Evolutionary conservation across 108 stramenopile species (phyloP).

Genomic region (Schizochytrium sp.): DNA sequence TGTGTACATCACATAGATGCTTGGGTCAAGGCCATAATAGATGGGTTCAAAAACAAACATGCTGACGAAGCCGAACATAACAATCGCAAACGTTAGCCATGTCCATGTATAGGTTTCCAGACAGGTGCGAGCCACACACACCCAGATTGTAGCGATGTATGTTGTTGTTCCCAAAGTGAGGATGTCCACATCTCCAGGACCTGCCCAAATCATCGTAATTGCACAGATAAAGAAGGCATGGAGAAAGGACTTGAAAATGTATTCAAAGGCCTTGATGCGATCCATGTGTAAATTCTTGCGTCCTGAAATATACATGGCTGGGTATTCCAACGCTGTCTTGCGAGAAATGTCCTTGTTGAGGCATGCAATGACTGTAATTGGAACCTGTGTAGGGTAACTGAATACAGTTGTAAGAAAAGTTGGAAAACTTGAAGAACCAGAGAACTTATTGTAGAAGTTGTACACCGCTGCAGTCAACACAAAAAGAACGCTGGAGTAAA

Average conservation of each 20-base stretch:
- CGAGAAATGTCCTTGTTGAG: constrained; percentile 75
- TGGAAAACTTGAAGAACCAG: constrained; percentile 67
- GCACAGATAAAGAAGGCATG: constrained; percentile 26
- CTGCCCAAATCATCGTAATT: constrained; percentile 23
- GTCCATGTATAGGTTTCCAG: constrained; percentile 33
- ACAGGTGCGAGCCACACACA: neutral
- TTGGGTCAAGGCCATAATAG: neutral
- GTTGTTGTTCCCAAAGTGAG: neutral
- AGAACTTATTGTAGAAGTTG: constrained; percentile 72
- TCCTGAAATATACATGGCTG: constrained; percentile 67
- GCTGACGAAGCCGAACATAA: constrained; percentile 2
- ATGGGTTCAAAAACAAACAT: constrained; percentile 49
- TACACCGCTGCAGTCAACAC: constrained; percentile 72
- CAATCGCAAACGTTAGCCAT: constrained; percentile 4
- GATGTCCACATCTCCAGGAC: neutral
- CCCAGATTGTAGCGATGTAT: constrained; percentile 32
- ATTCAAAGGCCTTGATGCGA: neutral
- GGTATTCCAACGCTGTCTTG: constrained; percentile 68
- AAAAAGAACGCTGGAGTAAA: constrained; percentile 81
- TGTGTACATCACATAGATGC: constrained; percentile 38
- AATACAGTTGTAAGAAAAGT: constrained; percentile 66
- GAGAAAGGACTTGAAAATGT: constrained; percentile 35
- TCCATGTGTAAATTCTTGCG: constrained; percentile 19
- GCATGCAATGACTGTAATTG: constrained; percentile 73
- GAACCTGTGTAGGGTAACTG: constrained; percentile 69